Conservation (phyloP, 2,329 filamentous ascomycete species). For the Dothidotthia symphoricarpi region DNA sequence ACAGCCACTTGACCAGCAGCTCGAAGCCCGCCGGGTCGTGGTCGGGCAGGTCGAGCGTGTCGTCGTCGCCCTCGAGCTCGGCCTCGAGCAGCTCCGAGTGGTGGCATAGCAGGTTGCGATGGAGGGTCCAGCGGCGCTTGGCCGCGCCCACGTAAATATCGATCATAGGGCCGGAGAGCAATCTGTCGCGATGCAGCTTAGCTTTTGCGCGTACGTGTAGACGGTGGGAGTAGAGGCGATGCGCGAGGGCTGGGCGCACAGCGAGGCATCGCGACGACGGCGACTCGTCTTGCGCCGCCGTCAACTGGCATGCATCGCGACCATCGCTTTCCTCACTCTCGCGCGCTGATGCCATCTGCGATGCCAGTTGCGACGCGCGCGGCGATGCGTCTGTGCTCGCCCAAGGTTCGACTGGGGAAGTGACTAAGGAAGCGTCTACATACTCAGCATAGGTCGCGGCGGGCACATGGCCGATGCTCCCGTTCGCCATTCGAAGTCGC, state of each 20-base stretch:
- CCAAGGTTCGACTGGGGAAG: slow-evolving; percentile 18
- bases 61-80: slow-evolving; percentile 38
- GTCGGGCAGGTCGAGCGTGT: slow-evolving; percentile 49
- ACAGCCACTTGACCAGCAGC: slow-evolving; percentile 57
- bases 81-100: slow-evolving; percentile 50
- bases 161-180: slow-evolving; percentile 53
- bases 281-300: slow-evolving; percentile 10
- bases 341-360: too few species aligned
- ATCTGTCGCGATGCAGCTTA: slow-evolving; percentile 51
- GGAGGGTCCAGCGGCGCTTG: slow-evolving; percentile 52
- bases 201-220: slow-evolving; percentile 44
- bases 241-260: slow-evolving; percentile 34
- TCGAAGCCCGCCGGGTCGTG: slow-evolving; percentile 55
- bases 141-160: slow-evolving; percentile 52
- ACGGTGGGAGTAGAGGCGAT: slow-evolving; percentile 40
- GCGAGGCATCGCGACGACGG: slow-evolving; percentile 21
- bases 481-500: slow-evolving; percentile 47
- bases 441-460: slow-evolving; percentile 55
- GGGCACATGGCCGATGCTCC: slow-evolving; percentile 48
- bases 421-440: slow-evolving; percentile 37
- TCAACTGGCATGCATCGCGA: slow-evolving; percentile 11
- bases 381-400: slow-evolving; percentile 13
- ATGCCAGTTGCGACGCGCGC: too few species aligned
- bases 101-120: slow-evolving; percentile 54
- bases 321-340: too few species aligned